Evolutionary conservation across 495 filamentous ascomycete species (phyloP), one percentile per base, ranked within the genome.

Genomic region (Hypoxylon trugodes): DNA sequence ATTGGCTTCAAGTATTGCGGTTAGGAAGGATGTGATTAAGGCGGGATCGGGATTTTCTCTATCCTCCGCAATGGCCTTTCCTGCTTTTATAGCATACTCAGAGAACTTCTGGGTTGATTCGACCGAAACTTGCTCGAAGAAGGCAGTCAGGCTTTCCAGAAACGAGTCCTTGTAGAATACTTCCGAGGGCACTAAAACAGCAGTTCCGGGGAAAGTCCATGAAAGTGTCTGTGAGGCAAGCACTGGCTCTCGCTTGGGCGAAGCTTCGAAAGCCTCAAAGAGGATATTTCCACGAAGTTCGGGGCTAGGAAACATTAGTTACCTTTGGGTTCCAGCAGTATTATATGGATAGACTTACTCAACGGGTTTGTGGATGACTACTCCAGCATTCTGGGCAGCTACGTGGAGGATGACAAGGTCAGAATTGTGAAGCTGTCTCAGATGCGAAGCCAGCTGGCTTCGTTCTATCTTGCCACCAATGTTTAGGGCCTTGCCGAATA

Each of bases 261-360:
- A 86, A 4, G 81, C 73, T 57, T 88, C 84, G 45, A 87, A 87
- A 2, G 74, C 71, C 60, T 88, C 85, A 33, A 88, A 61, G 3
- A 72, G 32, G 22, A 77, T 56, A 1, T 66, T 36, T 1, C 55
- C 62, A n/a, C 18, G 16, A 0, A 61, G 42, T 19, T 61, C 36
- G 1, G 50, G 56, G 9, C 68, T 67, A 45, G 2, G 22, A 8
- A n/a, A 22, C n/a, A 1, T n/a, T 21, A 32, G 24, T 69, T 4
- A 52, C 48, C 30, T 42, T 56, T 13, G 19, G 59, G 35, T 32
- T 0, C 6, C 24, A 13, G n/a, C 2, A 9, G 4, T n/a, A 19
- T 8, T 24, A 35, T 15, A 19, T 26, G 26, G 19, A 37, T 46
- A 19, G 18, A 76, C 81, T 74, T 72, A 82, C 81, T 53, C n/a